Percentiles rank a stretch among this genome's conserved stretches.
Evolutionary conservation across 1,139 yeast genomes (phyloP).

Genomic region (Blastobotrys elegans): DNA sequence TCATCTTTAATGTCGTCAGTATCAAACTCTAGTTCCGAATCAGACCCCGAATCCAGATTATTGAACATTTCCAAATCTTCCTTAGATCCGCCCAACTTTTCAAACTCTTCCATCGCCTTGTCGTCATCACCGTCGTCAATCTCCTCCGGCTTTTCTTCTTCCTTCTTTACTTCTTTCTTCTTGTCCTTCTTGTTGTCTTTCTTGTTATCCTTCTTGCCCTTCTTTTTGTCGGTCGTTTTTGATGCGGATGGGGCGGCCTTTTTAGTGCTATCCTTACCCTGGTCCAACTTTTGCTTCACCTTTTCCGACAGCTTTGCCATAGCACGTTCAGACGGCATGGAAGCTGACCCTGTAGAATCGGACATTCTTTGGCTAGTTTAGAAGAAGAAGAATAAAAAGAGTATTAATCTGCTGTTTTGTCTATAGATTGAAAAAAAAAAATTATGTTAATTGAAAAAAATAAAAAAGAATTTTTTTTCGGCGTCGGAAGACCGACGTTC

Average conservation of each 20-base stretch:
- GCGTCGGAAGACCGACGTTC: not conserved
- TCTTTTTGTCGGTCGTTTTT: slow-evolving; percentile 7
- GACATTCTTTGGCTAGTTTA: not conserved
- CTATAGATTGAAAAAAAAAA: not conserved
- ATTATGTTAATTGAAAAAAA: not conserved
- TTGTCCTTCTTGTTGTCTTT: slow-evolving; percentile 17
- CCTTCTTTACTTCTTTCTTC: slow-evolving; percentile 12
- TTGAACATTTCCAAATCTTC: slow-evolving; percentile 54
- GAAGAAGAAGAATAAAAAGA: not conserved
- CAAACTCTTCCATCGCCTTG: slow-evolving; percentile 23
- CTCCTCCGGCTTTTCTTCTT: not conserved
- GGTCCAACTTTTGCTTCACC: slow-evolving; percentile 21
- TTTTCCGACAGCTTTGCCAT: slow-evolving; percentile 20
- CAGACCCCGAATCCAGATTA: slow-evolving; percentile 46
- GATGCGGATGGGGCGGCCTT: slow-evolving; percentile 12
- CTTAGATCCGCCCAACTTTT: slow-evolving; percentile 60
- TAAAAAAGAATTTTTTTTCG: not conserved
- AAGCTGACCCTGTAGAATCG: not conserved
- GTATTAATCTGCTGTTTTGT: too few relatives aligned
- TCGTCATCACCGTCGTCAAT: slow-evolving; percentile 6
- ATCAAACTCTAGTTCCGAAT: slow-evolving; percentile 41
- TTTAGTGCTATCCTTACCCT: slow-evolving; percentile 26
- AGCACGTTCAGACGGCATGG: slow-evolving; percentile 5
- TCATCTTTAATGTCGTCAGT: slow-evolving; percentile 16
- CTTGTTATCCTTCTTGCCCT: slow-evolving; percentile 19